Base-by-base conservation (phyloP, 768 basidiomycete genomes). In the Suillus occidentalis region DNA sequence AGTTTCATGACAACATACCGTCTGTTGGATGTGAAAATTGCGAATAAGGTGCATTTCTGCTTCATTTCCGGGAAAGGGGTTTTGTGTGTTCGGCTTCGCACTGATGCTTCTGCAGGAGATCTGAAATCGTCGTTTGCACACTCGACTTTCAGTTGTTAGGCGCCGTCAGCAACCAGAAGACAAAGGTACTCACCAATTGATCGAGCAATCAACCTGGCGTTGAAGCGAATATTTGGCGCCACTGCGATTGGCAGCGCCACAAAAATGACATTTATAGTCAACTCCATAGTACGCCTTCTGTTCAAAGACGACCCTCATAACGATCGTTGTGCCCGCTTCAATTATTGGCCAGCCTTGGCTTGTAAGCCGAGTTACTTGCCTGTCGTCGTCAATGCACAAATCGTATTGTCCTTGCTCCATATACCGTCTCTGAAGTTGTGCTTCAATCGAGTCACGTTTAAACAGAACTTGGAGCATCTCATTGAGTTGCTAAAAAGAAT, bases 71-170 rank as follows among this genome's bases (percentile, higher is more conserved):
- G 36, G 8, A 5, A 25, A 1, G 5, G 16, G 1, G 4, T 10
- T 3, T 28, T 9, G 25, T 28, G 50, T 18, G 16, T 8, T 2
- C 25, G 1, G 16, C 16, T 5, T 28, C 10, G 28, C 4, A 31
- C 7, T 18, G 16, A 2, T 13, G 6, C 1, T 0, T 9, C 0
- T 1, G 50, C 4, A 9, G 50, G 56, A 37, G 10, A 75, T 66
- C 45, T 70, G 74, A 55, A 75, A 75, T 57, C 75, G 75, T 14
- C 74, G 68, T 66, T 70, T 68, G 53, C 74, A 73, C 3, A 62
- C 65, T 20, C 65, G 72, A 49, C 61, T 52, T 50, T 67, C 59
- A 3, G 65, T 59, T 28, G 69, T 14, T 14, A 22, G 8, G 36
- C 1, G 67, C 42, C 20, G 61, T 65, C 22, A 72, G 0, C 16